Evolutionary conservation across 1,284 basidiomycete species (phyloP), one percentile per base, ranked within the genome.

Genomic region (Athelia sp.): DNA sequence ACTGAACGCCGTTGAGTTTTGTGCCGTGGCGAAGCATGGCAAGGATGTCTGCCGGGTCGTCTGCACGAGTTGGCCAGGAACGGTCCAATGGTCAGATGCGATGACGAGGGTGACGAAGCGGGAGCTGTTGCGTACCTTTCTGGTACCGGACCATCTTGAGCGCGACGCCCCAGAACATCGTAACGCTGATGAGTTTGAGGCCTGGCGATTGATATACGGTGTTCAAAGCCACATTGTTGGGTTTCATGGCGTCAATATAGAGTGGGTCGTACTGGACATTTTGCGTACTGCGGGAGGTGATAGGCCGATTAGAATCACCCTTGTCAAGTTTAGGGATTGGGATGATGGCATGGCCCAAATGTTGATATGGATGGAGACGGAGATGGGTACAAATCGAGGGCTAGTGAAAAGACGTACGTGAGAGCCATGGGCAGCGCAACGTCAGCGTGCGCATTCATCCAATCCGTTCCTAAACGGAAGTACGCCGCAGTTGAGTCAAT

Each of bases 381-480:
- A 44, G 32, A 23, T 47, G 36, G 43, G 18, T 45, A 38, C 35
- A 15, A 48, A 4, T 35, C 11, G 45, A 23, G 38, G 45, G 26
- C 11, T 24, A 46, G 49, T 47, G 45, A 45, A 32, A 31, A 19
- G 22, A 76, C 82, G 65, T 59, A 85, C 82, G 82, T 76, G 52
- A 61, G 62, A 14, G 77, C 74, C 73, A 79, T 74, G 13, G 84
- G 84, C 42, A 86, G 68, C 1, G 82, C 80, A 10, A 82, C 71
- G 57, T 87, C 84, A 0, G 84, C 78, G 56, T 82, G 79, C 2
- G 78, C 74, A 51, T 86, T 86, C 82, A 86, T 84, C 84, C 84
- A 87, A 60, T 86, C 84, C 32, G 70, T 67, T 0, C 84, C 83
- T 4, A 86, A 61, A 6, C 56, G 56, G 55, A 77, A 83, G 4